Percentiles rank a stretch among this genome's conserved stretches.
These are phyloP conservation scores for Darksidea phi DNA, from an alignment of 495 filamentous ascomycete species.

Conservation along the genomic window DNA sequence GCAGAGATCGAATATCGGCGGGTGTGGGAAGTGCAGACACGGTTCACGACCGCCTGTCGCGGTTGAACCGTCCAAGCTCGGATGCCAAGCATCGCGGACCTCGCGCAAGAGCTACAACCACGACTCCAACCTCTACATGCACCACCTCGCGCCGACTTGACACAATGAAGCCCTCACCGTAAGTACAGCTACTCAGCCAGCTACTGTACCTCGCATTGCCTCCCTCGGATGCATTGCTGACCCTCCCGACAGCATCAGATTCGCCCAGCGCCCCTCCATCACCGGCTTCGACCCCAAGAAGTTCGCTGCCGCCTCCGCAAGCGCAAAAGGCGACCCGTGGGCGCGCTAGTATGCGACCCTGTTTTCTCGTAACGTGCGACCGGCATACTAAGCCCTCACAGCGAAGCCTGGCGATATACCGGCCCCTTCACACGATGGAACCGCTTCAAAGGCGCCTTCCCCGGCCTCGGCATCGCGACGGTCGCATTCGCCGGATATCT, in stretches of 20 bases:
- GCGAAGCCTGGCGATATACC: slow-evolving; percentile 91
- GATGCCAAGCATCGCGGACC: not conserved
- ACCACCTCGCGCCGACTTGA: not conserved
- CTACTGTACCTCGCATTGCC: not conserved
- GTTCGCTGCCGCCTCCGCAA: slow-evolving; percentile 64
- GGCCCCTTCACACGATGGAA: slow-evolving; percentile 85
- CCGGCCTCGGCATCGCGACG: slow-evolving; percentile 85
- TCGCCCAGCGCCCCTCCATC: slow-evolving; percentile 63
- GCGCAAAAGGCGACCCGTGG: slow-evolving; percentile 83
- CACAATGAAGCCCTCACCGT: slow-evolving; percentile 14
- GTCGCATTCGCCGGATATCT: slow-evolving; percentile 90
- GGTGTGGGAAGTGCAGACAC: not conserved
- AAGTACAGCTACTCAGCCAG: not conserved
- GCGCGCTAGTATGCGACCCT: slow-evolving; percentile 59
- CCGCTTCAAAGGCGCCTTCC: slow-evolving; percentile 81
- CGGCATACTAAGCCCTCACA: slow-evolving; percentile 42
- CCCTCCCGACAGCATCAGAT: slow-evolving; percentile 36
- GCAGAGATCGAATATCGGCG: not conserved
- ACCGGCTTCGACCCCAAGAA: slow-evolving; percentile 80
- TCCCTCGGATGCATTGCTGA: slow-evolving; percentile 25
- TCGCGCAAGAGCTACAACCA: not conserved
- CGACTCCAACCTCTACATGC: not conserved
- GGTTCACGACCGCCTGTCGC: not conserved
- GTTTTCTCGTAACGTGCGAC: not conserved
- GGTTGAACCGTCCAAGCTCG: too few species aligned